These are phyloP conservation scores for Fusarium algeriense DNA, from an alignment of 2,329 filamentous ascomycete genomes.

Conservation along the genomic window DNA sequence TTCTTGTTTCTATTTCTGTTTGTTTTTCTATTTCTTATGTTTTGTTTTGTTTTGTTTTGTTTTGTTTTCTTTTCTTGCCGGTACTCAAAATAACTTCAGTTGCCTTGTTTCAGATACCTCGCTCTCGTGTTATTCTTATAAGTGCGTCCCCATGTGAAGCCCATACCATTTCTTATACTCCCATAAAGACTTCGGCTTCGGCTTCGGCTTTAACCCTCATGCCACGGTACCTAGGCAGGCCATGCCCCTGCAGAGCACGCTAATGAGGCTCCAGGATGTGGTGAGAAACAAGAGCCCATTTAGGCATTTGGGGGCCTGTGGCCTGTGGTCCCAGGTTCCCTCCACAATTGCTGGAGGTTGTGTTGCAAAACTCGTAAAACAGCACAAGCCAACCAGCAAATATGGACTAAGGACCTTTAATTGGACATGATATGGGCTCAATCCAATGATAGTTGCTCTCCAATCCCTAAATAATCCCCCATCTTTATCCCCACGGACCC, in stretches of 20 bases:
- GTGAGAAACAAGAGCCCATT: constrained; percentile 34
- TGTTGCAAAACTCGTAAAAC: constrained; percentile 25
- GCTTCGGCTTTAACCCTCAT: constrained; percentile 34
- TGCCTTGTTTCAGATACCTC: constrained; percentile 4
- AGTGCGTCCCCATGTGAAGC: constrained; percentile 6
- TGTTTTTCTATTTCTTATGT: too few species aligned
- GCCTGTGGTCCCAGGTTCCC: neutral
- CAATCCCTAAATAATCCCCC: constrained; percentile 29
- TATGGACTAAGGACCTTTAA: neutral
- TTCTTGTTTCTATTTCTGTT: neutral
- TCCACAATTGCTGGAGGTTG: constrained; percentile 10
- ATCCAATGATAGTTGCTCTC: constrained; percentile 21
- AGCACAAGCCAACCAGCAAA: constrained; percentile 22
- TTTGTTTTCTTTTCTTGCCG: neutral
- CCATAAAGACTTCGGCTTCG: constrained; percentile 2
- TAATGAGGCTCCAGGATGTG: constrained; percentile 32
- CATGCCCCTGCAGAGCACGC: constrained; percentile 32
- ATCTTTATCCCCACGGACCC: constrained; percentile 34
- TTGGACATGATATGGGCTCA: constrained; percentile 1
- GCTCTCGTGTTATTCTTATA: constrained; percentile 4
- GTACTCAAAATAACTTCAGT: neutral
- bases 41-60: too few species aligned
- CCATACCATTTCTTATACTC: neutral
- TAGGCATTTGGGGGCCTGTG: constrained; percentile 21
- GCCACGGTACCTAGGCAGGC: neutral